Base-by-base conservation (phyloP, 1,284 basidiomycete genomes). In the Puccinia sorghi region DNA sequence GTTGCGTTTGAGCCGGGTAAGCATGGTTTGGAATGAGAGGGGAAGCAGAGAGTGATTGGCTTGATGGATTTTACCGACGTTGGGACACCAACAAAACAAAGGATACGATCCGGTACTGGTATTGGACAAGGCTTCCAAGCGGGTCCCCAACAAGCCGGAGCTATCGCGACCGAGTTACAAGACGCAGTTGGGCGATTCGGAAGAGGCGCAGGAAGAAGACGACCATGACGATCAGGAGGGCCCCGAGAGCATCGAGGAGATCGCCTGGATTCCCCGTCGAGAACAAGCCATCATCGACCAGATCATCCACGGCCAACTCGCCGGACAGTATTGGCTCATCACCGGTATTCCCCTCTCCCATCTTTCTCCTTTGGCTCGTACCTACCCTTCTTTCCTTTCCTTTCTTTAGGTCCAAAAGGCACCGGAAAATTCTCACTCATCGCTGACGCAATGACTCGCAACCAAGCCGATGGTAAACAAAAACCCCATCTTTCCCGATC, bases 351-450 rank as follows among this genome's bases (percentile, higher is more conserved):
- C n/a, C 41, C 41, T 39, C n/a, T 17, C 27, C 25, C 9, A 57
- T 27, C 5, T 57, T n/a, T 52, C 20, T n/a, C 20, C 20, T 52
- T 17, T 17, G 6, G 22, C 57, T 59, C 3, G 25, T 56, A 11
- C 15, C 25, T n/a, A 27, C 12, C 17, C 27, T 20, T 46, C 50
- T 32, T 37, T 15, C 59, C 43, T 20, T 50, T 52, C n/a, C n/a
- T 61, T 25, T 12, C 39, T 12, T 52, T 54, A 77, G 76, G 76
- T 27, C 76, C 76, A 2, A 79, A 79, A 41, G 76, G 76, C 22
- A 79, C 76, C 9, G 76, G 76, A 9, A 79, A 79, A 54, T 79
- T 79, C 48, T 79, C 76, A 17, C 39, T 79, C 27, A 79, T 79
- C 46, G 76, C 69, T 12, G 76, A 79, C 37, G 76, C 76, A 39